These are phyloP conservation scores for Yamadazyma triangularis DNA, from an alignment of 1,139 yeast species.

Conservation along the genomic window DNA sequence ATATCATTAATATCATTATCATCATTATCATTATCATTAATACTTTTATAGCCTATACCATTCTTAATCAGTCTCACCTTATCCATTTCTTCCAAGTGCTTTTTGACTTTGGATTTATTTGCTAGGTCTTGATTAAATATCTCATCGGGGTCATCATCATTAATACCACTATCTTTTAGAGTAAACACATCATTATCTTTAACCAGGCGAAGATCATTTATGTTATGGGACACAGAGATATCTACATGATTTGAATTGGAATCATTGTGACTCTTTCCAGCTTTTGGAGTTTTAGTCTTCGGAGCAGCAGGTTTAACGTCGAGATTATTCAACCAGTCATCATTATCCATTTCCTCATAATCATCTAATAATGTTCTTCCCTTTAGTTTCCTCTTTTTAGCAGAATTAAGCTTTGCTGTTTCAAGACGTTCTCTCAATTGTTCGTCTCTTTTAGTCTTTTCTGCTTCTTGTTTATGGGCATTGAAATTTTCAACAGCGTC, in stretches of 20 bases:
- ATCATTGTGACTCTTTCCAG: not conserved
- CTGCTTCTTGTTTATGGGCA: constrained; percentile 10
- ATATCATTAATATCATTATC: constrained; percentile 15
- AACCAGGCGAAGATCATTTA: constrained; percentile 34
- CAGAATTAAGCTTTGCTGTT: constrained; percentile 16
- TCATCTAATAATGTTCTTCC: constrained; percentile 20
- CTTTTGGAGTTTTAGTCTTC: not conserved
- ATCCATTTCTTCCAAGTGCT: constrained; percentile 18
- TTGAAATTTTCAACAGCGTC: constrained; percentile 13
- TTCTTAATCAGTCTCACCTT: constrained; percentile 23
- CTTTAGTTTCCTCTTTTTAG: constrained; percentile 14
- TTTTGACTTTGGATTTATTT: constrained; percentile 23
- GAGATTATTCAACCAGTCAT: constrained; percentile 35
- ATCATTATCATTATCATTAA: constrained; percentile 10
- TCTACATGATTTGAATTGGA: too few species aligned
- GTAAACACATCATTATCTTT: constrained; percentile 56
- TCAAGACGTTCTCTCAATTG: constrained; percentile 12
- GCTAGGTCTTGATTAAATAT: constrained; percentile 41
- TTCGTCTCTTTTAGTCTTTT: constrained; percentile 8
- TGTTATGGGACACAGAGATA: constrained; percentile 37
- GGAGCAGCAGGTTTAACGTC: constrained; percentile 2
- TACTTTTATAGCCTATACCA: constrained; percentile 17
- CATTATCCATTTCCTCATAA: constrained; percentile 24
- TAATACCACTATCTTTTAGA: constrained; percentile 53
- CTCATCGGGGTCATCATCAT: constrained; percentile 48